Base-by-base conservation (phyloP, 805 yeast genomes). In the Barnettozyma wickerhamii region DNA sequence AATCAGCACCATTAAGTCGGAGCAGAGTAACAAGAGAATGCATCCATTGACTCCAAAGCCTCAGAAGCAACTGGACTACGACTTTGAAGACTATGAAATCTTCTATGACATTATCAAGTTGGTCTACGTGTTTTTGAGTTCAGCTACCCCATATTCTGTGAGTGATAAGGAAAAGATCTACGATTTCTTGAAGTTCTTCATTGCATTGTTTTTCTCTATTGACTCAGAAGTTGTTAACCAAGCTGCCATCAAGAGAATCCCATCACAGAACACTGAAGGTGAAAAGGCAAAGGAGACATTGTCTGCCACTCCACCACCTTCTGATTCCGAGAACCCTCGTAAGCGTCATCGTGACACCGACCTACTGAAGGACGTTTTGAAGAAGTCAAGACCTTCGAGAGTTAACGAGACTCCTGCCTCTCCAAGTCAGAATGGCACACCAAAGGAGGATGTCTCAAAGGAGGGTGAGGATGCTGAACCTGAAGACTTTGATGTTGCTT, bases 1-100 rank as follows among this genome's bases (percentile, higher is more conserved):
- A 58, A 84, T 93, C 41, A 84, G 93, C 51, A 87, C 96, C 3
- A 84, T 90, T 31, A 89, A 90, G 64, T 84, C 86, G 31, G 99
- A 91, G 56, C 96, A 88, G 61, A 75, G 74, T n/a, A 85, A 83
- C 53, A 90, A 88, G 64, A 74, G 95, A 56, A 67, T 86, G 44
- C 89, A 85, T 53, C 95, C 95, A 29, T 71, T 87, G 53, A 80
- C 90, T 38, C 95, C 96, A 4, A 79, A 77, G 50, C 91, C 96
- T n/a, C 84, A 83, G 58, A 79, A 81, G 27, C 83, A 79, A 52
- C 68, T 86, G 46, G 73, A 74, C 41, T 87, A 77, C 56, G 66
- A 65, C 20, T 78, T 89, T 49, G 62, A 67, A 9, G 96, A 91
- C 56, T 59, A 67, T 38, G 82, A 75, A 10, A 75, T 91, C 10